Evolutionary conservation across 768 basidiomycete genomes (phyloP).

Genomic region (Chlorophyllum brunneum): DNA sequence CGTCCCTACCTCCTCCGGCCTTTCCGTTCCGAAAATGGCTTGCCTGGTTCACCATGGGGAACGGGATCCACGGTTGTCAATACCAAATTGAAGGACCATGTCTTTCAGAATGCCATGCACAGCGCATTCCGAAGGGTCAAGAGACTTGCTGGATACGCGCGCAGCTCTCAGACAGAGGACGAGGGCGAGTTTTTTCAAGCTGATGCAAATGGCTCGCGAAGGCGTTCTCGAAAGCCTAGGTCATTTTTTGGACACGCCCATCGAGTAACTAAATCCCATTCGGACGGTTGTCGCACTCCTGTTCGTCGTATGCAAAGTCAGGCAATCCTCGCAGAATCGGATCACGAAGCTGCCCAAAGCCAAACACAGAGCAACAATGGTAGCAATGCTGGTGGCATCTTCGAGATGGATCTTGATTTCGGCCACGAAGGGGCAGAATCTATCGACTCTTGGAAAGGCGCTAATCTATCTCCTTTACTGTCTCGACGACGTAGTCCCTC

Average conservation of each 20-base stretch:
- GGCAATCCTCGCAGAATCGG: constrained; percentile 36
- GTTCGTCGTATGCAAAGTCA: constrained; percentile 71
- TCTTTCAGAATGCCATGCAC: constrained; percentile 53
- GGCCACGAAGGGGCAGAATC: constrained; percentile 15
- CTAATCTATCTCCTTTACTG: constrained; percentile 27
- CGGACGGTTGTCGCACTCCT: constrained; percentile 27
- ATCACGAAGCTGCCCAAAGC: constrained; percentile 20
- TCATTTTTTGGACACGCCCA: constrained; percentile 42
- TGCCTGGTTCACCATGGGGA: constrained; percentile 57
- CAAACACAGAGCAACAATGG: constrained; percentile 16
- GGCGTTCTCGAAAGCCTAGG: constrained; percentile 25
- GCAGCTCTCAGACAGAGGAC: constrained; percentile 45
- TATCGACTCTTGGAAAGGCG: constrained; percentile 21
- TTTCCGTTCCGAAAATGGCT: constrained; percentile 36
- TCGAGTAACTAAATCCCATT: constrained; percentile 35
- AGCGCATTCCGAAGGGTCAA: constrained; percentile 77
- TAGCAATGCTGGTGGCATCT: constrained; percentile 29
- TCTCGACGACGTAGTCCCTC: constrained; percentile 44
- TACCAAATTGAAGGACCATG: constrained; percentile 90
- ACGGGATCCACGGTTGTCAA: constrained; percentile 93
- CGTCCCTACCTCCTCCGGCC: constrained; percentile 38
- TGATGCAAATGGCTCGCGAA: constrained; percentile 21
- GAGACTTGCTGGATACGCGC: constrained; percentile 40
- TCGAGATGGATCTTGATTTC: constrained; percentile 41
- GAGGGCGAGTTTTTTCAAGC: constrained; percentile 40